Evolutionary conservation across 2,329 filamentous ascomycete species (phyloP).

Genomic region (Penicillium sp.): DNA sequence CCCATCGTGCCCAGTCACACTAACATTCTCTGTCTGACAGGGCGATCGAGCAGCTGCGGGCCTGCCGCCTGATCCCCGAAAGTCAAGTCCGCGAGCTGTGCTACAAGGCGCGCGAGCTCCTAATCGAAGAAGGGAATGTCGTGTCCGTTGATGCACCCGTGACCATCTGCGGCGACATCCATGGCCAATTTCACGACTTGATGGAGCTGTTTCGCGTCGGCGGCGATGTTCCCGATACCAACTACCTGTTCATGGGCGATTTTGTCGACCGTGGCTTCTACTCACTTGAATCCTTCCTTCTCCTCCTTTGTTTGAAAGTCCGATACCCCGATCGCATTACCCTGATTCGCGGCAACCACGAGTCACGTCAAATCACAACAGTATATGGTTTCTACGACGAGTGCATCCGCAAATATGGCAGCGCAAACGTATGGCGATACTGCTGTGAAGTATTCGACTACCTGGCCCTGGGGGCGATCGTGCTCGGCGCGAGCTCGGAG

Average conservation of each 20-base stretch:
- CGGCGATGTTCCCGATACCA: constrained; percentile 90
- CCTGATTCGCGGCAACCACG: constrained; percentile 71
- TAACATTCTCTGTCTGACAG: constrained; percentile 48
- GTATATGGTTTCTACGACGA: constrained; percentile 79
- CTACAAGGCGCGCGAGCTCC: constrained; percentile 91
- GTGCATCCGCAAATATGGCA: constrained; percentile 73
- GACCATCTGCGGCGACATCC: constrained; percentile 96
- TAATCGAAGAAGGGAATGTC: constrained; percentile 97
- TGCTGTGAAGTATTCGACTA: constrained; percentile 79
- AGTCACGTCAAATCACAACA: constrained; percentile 74
- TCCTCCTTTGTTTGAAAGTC: constrained; percentile 93
- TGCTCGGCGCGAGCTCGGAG: constrained; percentile 74
- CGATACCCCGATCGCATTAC: constrained; percentile 72
- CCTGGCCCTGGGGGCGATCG: constrained; percentile 70
- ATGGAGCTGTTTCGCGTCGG: constrained; percentile 96
- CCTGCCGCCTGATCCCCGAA: constrained; percentile 94
- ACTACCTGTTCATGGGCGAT: constrained; percentile 97
- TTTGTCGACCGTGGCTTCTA: constrained; percentile 99
- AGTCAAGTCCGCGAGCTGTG: constrained; percentile 93
- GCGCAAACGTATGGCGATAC: constrained; percentile 75
- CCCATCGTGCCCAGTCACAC: constrained; percentile 11
- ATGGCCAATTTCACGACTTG: constrained; percentile 92
- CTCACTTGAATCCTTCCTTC: constrained; percentile 92
- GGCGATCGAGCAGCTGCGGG: constrained; percentile 91
- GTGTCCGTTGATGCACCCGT: constrained; percentile 93